Evolutionary conservation across 768 basidiomycete genomes (phyloP), one percentile per base, ranked within the genome.

Genomic region (Amanita rubescens): DNA sequence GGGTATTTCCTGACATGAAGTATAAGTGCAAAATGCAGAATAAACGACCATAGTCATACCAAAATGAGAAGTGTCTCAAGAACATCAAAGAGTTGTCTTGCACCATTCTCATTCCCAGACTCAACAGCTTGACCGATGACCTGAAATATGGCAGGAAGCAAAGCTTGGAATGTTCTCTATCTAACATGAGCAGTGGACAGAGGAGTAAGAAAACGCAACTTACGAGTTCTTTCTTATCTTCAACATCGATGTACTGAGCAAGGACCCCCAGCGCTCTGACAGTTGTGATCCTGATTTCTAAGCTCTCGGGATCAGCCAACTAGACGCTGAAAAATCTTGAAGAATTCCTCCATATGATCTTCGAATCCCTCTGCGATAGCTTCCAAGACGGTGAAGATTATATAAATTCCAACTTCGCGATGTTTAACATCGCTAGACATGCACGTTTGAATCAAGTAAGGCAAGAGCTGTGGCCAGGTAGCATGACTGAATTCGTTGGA

Each of bases 1-100:
- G n/a, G 96, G 94, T 19, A 91, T 84, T 77, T 99, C 96, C 91
- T 93, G 60, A 14, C 57, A 48, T 10, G 15, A 56, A 24, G 32
- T 54, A 49, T 49, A 30, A 59, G 50, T 51, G 39, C 22, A 11
- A 25, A 35, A 38, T 15, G 12, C 14, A 46, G 10, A 15, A 10
- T 32, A 52, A 1, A 51, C 15, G 11, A 20, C 30, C 32, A 52
- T 10, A 9, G 37, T 68, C 84, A 54, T 59, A 90, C 90, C 55
- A 97, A 82, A 64, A 98, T 95, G 44, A 95, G 78, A 44, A 98
- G 83, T 0, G 92, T 94, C 75, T 98, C 96, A 57, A 98, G 78
- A 25, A 97, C 91, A 64, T 99, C 96, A 63, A 97, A 96, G 22
- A 94, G 75, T 63, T 94, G 84, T 58, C 94, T 84, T 43, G 91